Conservation (phyloP, 352 stramenopile species). For the Blastocystis sp. region DNA sequence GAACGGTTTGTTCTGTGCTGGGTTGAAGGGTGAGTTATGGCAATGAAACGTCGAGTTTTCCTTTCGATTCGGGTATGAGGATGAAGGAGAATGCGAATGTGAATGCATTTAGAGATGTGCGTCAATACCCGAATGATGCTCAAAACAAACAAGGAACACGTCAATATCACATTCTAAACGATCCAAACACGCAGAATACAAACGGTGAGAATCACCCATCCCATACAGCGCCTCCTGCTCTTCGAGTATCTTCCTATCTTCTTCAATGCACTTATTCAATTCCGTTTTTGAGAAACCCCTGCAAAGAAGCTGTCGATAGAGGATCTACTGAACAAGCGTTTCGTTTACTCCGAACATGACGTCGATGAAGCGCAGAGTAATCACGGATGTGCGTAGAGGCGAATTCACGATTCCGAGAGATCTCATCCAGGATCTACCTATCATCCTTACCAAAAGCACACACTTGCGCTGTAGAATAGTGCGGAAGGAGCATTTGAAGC, state of each 20-base stretch:
- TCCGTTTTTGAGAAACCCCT: neutral
- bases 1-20: too few relatives aligned
- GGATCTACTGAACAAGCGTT: neutral
- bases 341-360: constrained; percentile 5
- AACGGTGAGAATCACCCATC: neutral
- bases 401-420: constrained; percentile 26
- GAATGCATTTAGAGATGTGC: too few relatives aligned
- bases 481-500: constrained; percentile 25
- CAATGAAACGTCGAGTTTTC: too few relatives aligned
- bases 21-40: too few relatives aligned
- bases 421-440: constrained; percentile 19
- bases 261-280: neutral
- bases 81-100: too few relatives aligned
- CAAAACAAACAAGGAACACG: neutral
- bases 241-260: neutral
- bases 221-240: neutral
- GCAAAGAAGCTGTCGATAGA: neutral
- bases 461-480: constrained; percentile 4
- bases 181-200: neutral
- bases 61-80: too few relatives aligned
- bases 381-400: constrained; percentile 47
- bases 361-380: constrained; percentile 54
- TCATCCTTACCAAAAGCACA: neutral
- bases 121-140: neutral
- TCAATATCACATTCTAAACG: neutral